phyloP scores from a whole-genome alignment of 108 stramenopile species.

The Schizochytrium sp. region DNA sequence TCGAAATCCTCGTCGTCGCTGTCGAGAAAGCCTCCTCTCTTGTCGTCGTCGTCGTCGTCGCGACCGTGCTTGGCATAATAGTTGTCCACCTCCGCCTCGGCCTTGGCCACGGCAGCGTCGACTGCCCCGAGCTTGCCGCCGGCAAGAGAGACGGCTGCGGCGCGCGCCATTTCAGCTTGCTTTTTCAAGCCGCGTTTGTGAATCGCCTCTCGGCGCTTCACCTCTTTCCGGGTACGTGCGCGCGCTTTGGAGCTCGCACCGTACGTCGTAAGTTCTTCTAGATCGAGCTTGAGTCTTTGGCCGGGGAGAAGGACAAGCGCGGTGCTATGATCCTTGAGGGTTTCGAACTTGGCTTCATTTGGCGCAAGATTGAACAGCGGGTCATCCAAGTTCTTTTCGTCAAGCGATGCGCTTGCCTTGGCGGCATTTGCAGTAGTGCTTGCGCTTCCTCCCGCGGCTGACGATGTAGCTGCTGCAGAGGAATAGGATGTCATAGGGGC shows the following conservation, averaged over 20 bases:
- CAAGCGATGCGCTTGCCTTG: neutral
- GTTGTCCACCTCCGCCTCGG: neutral
- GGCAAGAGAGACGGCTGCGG: neutral
- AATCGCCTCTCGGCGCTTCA: neutral
- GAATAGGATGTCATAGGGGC: neutral
- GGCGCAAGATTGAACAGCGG: neutral
- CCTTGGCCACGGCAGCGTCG: neutral
- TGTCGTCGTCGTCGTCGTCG: neutral
- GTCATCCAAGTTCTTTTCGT: neutral
- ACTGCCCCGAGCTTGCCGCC: neutral
- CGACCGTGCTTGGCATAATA: neutral
- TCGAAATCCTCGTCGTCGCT: neutral
- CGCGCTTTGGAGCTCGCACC: neutral
- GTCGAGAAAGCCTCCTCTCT: no score
- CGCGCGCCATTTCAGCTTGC: neutral
- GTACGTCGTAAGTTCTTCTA: neutral
- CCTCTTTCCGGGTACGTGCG: neutral
- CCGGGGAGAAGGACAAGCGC: slow-evolving; percentile 21
- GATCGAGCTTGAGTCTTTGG: slow-evolving; percentile 17
- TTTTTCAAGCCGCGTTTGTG: neutral
- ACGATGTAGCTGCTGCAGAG: neutral
- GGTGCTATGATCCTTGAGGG: slow-evolving; percentile 26
- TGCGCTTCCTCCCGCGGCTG: neutral
- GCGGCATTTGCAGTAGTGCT: neutral
- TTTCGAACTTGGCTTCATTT: slow-evolving; percentile 19